Evolutionary conservation across 495 filamentous ascomycete species (phyloP), one percentile per base, ranked within the genome.

Genomic region (Podospora didyma): DNA sequence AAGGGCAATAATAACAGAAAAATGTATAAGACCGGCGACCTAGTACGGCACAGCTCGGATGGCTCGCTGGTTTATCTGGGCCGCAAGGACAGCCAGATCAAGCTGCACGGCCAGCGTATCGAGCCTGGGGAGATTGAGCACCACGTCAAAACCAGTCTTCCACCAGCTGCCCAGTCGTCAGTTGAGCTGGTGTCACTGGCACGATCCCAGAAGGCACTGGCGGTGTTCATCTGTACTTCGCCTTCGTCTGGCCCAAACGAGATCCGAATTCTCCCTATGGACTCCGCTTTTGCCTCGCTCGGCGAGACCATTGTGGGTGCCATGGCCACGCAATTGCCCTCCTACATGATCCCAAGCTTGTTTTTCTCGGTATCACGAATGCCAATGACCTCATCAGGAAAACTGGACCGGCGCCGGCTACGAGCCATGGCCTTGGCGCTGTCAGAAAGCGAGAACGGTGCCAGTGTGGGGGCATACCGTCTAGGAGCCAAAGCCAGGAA

Each of bases 1-100:
- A 50, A 34, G 11, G 48, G 54, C n/a, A n/a, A n/a, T n/a, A n/a
- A n/a, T 1, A 1, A 1, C 17, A 41, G 64, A 0, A 48, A 53
- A 7, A 57, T 86, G 48, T 86, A 86, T 69, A 82, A 82, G 64
- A 85, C 83, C 2, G 82, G 83, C 5, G 83, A 86, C 56, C 59
- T 86, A 48, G 81, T 81, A 16, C 70, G 78, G 42, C 82, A 85
- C 54, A 64, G 75, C 46, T 76, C 79, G 23, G 78, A 79, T 24
- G 80, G 82, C 5, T 69, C 76, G 10, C 58, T 85, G 10, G 74
- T 72, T 19, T 84, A 80, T 60, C 63, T 86, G 3, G 67, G 62
- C 0, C 58, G 67, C 28, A 66, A 71, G 45, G 66, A 72, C 49
- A 69, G 56, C 3, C 69, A 73, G 31, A 57, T 75, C 62, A 75